Evolutionary conservation across 108 stramenopile genomes (phyloP).

Genomic region (Nannochloropsis salina): DNA sequence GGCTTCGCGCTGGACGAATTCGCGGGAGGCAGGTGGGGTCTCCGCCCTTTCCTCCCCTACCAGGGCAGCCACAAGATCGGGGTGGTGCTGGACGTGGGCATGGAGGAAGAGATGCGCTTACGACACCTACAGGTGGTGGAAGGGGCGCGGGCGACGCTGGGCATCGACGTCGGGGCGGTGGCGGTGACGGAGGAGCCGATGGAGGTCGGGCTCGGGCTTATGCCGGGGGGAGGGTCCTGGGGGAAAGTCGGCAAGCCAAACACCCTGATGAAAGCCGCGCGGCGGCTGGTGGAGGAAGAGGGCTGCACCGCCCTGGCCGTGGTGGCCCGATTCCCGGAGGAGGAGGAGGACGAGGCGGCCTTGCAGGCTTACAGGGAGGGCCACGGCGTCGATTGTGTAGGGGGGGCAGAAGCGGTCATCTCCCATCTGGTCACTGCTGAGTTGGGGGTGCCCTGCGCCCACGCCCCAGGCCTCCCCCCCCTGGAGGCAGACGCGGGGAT

Average conservation of each 20-base stretch:
- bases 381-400: conserved; percentile 36
- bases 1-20: conserved; percentile 49
- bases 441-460: conserved; percentile 38
- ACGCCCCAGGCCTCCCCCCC: conserved; percentile 39
- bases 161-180: conserved; percentile 34
- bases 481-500: conserved; percentile 42
- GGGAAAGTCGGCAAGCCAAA: conserved; percentile 35
- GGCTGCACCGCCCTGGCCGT: conserved; percentile 52
- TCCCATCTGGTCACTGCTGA: conserved; percentile 18
- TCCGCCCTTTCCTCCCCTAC: conserved; percentile 32
- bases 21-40: conserved; percentile 44
- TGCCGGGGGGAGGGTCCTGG: conserved; percentile 44
- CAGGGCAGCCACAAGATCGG: conserved; percentile 47
- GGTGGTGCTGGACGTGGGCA: conserved; percentile 42
- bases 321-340: conserved; percentile 51
- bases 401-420: conserved; percentile 10
- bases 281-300: conserved; percentile 35
- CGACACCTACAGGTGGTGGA: conserved; percentile 45
- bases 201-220: background rate
- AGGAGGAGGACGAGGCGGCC: conserved; percentile 39
- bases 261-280: conserved; percentile 32
- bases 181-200: background rate
- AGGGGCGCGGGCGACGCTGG: conserved; percentile 50
- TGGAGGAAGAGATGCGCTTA: conserved; percentile 42
- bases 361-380: conserved; percentile 47